Evolutionary conservation across 1,139 yeast genomes (phyloP), one percentile per base, ranked within the genome.

Genomic region (Yamadazyma atmosphaerica): DNA sequence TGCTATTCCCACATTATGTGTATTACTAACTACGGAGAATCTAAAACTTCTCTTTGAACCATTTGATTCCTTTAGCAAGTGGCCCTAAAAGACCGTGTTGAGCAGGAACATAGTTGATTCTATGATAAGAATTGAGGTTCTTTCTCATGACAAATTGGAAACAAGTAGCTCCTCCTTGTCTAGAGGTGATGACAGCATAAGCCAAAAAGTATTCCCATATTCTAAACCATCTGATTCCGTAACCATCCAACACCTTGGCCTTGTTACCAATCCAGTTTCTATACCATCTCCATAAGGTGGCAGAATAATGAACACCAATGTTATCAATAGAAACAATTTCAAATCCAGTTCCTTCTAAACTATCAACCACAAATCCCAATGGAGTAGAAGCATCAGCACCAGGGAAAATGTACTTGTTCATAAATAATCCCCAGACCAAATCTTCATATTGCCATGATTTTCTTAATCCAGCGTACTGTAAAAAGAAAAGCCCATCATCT

Each of bases 301-400:
- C 88, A 43, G 95, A 86, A 71, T 88, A 88, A 62, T 86, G 92
- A 40, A 88, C 95, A 63, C 97, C 96, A 54, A 88, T 84, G 65
- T 85, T 88, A 65, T 89, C 97, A 45, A 86, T 69, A 35, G 86
- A 74, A 40, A 83, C 90, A 53, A 86, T 79, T 70, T 88, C 97
- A 61, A 88, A 88, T 3, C 96, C 96, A 47, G 84, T 80, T 30
- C 80, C 81, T 70, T 88, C 97, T 60, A 89, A 78, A 51, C 79
- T 72, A 47, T 83, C 78, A 45, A 83, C 73, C 49, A 86, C 92
- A 61, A 86, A 89, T 42, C 88, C 87, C 55, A 89, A 77, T 36
- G 97, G 96, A 40, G 97, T 89, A 7, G 95, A 86, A 35, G 96
- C 96, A 68, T 88, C 97, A 39, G 96, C 96, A 68, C 96, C 97